Evolutionary conservation across 148 eudicot species (phyloP).

Genomic region (Cornus controversa): DNA sequence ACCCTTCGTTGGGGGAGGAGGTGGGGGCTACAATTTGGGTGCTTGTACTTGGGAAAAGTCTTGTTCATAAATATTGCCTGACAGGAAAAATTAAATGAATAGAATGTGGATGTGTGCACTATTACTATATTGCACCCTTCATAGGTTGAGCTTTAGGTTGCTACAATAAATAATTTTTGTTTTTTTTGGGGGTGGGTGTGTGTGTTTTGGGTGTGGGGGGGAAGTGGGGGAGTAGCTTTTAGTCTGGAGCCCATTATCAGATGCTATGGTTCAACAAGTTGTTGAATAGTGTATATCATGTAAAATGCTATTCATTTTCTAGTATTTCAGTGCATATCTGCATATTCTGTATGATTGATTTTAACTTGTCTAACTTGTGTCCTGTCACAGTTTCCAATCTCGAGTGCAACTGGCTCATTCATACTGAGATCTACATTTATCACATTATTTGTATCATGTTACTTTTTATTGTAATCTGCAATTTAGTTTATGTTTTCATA

Average conservation of each 20-base stretch:
- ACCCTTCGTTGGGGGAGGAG: too few species aligned
- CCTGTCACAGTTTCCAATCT: not conserved
- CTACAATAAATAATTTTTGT: not conserved
- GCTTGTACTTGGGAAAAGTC: not conserved
- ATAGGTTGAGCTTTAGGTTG: not conserved
- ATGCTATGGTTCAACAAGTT: not conserved
- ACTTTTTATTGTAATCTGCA: not conserved
- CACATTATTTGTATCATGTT: not conserved
- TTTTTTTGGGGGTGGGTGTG: not conserved
- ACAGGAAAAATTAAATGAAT: too few species aligned
- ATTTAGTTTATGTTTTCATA: not conserved
- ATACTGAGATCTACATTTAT: not conserved
- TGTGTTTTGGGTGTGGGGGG: not conserved
- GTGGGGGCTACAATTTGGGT: too few species aligned
- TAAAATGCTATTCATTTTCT: not conserved
- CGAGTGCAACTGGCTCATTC: constrained; percentile 1
- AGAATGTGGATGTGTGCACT: too few species aligned
- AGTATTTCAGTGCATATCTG: not conserved
- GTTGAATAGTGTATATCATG: not conserved
- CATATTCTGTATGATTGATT: not conserved
- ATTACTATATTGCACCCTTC: too few species aligned
- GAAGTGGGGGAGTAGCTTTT: not conserved
- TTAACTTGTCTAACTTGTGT: not conserved
- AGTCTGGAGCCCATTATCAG: not conserved
- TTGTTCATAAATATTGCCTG: not conserved